These are phyloP conservation scores for Aspergillus tubingensis DNA, from an alignment of 2,329 filamentous ascomycete genomes.

Conservation along the genomic window DNA sequence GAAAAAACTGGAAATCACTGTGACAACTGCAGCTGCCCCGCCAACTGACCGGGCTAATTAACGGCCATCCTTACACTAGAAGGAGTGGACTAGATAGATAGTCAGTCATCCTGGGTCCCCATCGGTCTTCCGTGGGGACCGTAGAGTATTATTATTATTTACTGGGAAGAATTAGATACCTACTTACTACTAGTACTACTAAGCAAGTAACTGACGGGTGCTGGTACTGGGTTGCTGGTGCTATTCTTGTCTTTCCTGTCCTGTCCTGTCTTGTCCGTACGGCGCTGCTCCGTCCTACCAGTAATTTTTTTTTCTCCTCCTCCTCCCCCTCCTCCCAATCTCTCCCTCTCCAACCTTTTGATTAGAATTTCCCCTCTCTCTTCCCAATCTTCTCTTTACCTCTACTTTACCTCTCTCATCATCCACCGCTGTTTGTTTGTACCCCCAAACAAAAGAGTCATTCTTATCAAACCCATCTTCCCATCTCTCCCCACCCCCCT, in stretches of 20 bases:
- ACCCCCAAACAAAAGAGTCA: constrained; percentile 10
- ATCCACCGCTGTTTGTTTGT: constrained; percentile 15
- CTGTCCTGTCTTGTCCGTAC: neutral
- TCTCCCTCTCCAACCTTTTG: neutral
- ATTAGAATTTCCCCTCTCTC: neutral
- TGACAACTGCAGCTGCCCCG: constrained; percentile 18
- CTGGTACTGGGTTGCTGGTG: neutral
- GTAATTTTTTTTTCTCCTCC: neutral
- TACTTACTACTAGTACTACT: neutral
- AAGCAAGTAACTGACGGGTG: neutral
- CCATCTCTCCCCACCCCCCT: constrained; percentile 14
- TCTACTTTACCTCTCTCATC: constrained; percentile 12
- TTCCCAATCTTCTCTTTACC: neutral
- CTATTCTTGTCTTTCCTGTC: neutral
- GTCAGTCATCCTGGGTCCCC: constrained; percentile 7
- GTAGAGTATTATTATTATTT: neutral
- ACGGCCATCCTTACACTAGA: constrained; percentile 11
- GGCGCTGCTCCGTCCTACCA: neutral
- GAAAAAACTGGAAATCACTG: constrained; percentile 7
- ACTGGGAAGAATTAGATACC: neutral
- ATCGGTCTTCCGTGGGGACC: constrained; percentile 18
- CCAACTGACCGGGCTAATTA: constrained; percentile 13
- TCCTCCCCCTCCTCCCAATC: neutral
- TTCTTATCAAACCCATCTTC: neutral
- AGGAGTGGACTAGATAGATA: constrained; percentile 9